Base-by-base conservation (phyloP, 208 protist species). In the Dictyostelium gargantuum region DNA sequence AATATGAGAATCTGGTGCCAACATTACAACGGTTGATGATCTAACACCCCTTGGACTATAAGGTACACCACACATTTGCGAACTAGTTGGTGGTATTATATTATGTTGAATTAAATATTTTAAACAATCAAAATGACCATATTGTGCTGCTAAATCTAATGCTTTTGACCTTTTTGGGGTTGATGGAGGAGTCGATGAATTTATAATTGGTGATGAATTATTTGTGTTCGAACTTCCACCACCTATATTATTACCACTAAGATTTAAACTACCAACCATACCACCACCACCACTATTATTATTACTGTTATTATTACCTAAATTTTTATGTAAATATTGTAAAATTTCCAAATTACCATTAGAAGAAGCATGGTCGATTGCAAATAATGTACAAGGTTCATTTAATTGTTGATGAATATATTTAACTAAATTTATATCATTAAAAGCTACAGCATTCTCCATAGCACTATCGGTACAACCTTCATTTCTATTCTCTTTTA, bases 101-200 rank as follows among this genome's bases (percentile, higher is more conserved):
- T 48, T 75, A 48, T 70, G 35, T 70, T 70, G 63, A 70, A 70
- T 70, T 70, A 70, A 70, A 29, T 48, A 91, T 75, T 80, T 48
- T 11, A 91, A n/a, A 29, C 75, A 29, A n/a, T 76, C 68, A 29
- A 91, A 32, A 54, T 76, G n/a, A 21, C 84, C 84, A 13, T 61
- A 61, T 32, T 58, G 52, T 23, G 42, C 42, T 40, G 84, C 84
- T 9, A 81, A 77, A 52, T 91, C 84, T 17, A 91, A 56, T 52
- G 84, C 58, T 26, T 61, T 84, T 13, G 48, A 70, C 5, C 63
- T 35, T 11, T 70, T 70, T 70, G 63, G 63, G 38, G 63, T 70
- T 70, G 32, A 70, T 70, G 63, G 61, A 8, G 61, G 63, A 26
- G 63, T 70, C 17, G 32, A 46, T 75, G 40, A 40, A 44, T 10